Conservation (phyloP, 371 early-diverging fungal genomes). For the Mucor ambiguus region DNA sequence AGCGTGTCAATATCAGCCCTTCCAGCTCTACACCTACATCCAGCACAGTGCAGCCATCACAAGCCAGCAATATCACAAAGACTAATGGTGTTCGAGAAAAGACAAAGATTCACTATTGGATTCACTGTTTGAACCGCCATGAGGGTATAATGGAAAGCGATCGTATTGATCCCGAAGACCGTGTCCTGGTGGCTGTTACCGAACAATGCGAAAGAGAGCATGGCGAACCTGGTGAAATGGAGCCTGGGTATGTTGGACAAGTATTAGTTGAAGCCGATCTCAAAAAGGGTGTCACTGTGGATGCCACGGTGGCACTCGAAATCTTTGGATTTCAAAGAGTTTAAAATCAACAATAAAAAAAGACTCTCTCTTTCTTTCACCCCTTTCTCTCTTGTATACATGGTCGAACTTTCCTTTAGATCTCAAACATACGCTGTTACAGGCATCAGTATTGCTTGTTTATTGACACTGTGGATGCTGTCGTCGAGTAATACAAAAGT, state of each 20-base stretch:
- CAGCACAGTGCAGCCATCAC: neutral
- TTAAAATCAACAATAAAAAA: conserved; percentile 4
- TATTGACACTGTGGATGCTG: conserved; percentile 5
- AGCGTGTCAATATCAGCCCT: neutral
- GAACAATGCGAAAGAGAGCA: conserved; percentile 30
- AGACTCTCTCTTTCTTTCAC: too few species aligned
- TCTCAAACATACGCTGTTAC: conserved; percentile 2
- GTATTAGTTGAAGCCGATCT: conserved; percentile 22
- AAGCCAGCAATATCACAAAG: neutral
- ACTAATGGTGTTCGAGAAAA: conserved; percentile 9
- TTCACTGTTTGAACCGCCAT: conserved; percentile 46
- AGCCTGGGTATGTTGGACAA: conserved; percentile 36
- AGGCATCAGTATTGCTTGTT: conserved; percentile 5
- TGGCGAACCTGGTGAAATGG: conserved; percentile 26
- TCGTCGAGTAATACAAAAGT: neutral
- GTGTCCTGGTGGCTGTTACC: conserved; percentile 43
- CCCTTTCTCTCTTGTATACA: neutral
- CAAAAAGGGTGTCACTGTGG: conserved; percentile 23
- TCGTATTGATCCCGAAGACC: conserved; percentile 43
- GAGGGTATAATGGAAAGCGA: conserved; percentile 25
- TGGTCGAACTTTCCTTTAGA: neutral
- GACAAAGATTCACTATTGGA: conserved; percentile 44
- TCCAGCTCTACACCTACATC: neutral
- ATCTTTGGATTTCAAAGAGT: conserved; percentile 35
- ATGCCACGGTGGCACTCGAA: conserved; percentile 37